A percentile compares a stretch with the other conserved stretches of the same genome.
Evolutionary conservation across 768 basidiomycete genomes (phyloP).

Genomic region (Trametopsis cervina): DNA sequence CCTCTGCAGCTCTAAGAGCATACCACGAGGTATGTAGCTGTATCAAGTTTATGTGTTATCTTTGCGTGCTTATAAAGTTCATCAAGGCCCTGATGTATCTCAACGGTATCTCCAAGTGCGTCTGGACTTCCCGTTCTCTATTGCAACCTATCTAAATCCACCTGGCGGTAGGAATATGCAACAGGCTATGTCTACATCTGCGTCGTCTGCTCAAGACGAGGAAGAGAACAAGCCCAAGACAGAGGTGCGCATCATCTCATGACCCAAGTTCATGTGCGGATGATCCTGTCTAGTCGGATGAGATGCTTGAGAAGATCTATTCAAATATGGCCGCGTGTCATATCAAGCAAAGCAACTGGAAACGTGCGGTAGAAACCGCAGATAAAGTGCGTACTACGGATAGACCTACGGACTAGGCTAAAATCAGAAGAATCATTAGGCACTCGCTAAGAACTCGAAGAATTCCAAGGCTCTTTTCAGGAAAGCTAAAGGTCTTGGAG

Average conservation of each 20-base stretch:
- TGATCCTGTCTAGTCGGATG: constrained; percentile 46
- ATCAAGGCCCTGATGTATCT: constrained; percentile 60
- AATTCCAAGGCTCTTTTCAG: constrained; percentile 79
- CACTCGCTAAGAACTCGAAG: constrained; percentile 63
- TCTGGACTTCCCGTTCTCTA: no score
- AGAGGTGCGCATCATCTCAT: constrained; percentile 38
- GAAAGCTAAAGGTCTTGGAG: constrained; percentile 73
- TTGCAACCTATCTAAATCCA: no score
- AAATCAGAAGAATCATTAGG: constrained; percentile 32
- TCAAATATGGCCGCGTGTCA: constrained; percentile 84
- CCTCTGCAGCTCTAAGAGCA: constrained; percentile 44
- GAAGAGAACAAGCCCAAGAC: constrained; percentile 48
- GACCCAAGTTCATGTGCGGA: background rate
- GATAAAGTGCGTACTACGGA: constrained; percentile 46
- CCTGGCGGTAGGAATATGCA: constrained; percentile 17
- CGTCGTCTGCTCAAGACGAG: constrained; percentile 12
- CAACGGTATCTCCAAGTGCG: constrained; percentile 72
- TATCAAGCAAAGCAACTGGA: constrained; percentile 74
- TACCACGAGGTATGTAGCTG: constrained; percentile 60
- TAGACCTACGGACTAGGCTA: background rate
- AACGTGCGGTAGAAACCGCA: constrained; percentile 72
- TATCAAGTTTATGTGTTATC: background rate
- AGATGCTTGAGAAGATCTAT: constrained; percentile 74
- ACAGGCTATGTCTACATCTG: constrained; percentile 13
- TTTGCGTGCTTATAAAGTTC: constrained; percentile 6